phyloP scores from a whole-genome alignment of 768 basidiomycete genomes.

The Suillus bovinus region DNA sequence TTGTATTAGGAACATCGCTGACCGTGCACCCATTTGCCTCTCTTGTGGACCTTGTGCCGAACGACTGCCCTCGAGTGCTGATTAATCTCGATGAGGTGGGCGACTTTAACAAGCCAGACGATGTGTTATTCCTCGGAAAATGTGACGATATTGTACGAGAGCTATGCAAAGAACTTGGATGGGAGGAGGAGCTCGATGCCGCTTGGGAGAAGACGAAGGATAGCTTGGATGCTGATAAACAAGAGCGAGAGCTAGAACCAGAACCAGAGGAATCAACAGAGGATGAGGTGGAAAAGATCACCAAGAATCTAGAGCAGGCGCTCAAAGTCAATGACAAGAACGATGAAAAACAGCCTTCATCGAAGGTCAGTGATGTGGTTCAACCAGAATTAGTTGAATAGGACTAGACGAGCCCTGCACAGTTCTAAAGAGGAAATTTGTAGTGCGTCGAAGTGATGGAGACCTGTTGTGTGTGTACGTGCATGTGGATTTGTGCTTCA shows the following conservation, averaged over 20 bases:
- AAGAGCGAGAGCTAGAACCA: constrained; percentile 10
- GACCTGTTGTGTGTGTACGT: neutral
- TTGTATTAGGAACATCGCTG: constrained; percentile 90
- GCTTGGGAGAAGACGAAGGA: constrained; percentile 55
- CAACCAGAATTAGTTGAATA: neutral
- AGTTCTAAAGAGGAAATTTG: constrained; percentile 12
- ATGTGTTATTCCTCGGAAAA: constrained; percentile 65
- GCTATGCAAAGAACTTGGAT: constrained; percentile 69
- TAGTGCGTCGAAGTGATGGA: neutral
- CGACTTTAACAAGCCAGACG: constrained; percentile 55
- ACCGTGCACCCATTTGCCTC: constrained; percentile 87
- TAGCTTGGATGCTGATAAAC: constrained; percentile 22
- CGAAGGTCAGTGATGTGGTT: neutral
- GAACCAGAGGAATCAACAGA: constrained; percentile 11
- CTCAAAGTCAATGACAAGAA: constrained; percentile 12
- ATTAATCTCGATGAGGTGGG: constrained; percentile 88
- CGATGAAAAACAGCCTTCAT: constrained; percentile 3
- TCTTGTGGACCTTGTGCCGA: constrained; percentile 57
- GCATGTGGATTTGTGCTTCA: neutral
- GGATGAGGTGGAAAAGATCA: constrained; percentile 30
- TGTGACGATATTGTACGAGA: constrained; percentile 68
- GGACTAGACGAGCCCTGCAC: neutral
- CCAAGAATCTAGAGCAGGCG: constrained; percentile 22
- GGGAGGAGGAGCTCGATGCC: constrained; percentile 61
- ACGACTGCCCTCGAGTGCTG: constrained; percentile 74